Conservation (phyloP, 2,329 filamentous ascomycete species). For the Ophiostoma sp. region DNA sequence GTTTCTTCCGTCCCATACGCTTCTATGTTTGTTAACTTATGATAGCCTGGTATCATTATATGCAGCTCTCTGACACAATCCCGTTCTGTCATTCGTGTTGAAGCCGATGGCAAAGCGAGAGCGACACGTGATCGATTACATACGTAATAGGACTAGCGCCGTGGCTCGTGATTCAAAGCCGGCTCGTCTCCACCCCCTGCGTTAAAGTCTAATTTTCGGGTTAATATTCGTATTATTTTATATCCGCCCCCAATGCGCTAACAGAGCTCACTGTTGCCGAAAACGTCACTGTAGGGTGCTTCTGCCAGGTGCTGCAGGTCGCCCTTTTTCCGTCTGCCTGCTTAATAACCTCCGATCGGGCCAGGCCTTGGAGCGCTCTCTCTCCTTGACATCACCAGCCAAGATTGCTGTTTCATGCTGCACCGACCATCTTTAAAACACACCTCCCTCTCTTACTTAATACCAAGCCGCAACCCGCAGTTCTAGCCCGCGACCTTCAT, state of each 20-base stretch:
- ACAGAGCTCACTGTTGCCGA: neutral
- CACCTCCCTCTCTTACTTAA: too few species aligned
- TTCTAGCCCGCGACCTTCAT: neutral
- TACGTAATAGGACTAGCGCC: neutral
- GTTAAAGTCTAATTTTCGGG: conserved; percentile 7
- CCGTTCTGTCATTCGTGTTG: neutral
- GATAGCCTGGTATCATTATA: too few species aligned
- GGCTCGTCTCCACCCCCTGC: neutral
- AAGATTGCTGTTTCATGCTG: conserved; percentile 4
- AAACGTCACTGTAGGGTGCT: neutral
- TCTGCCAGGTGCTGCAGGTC: neutral
- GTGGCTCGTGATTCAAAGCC: neutral
- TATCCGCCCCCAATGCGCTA: neutral
- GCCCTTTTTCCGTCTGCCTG: too few species aligned
- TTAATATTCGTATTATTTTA: neutral
- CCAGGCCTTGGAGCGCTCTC: conserved; percentile 3
- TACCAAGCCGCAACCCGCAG: neutral
- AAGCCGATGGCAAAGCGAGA: neutral
- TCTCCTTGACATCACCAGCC: conserved; percentile 13
- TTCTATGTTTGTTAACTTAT: too few species aligned
- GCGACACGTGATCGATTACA: neutral
- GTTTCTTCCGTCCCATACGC: too few species aligned
- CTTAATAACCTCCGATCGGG: conserved; percentile 3
- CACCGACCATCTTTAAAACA: neutral
- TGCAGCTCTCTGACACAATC: too few species aligned